phyloP scores from a whole-genome alignment of 352 stramenopile species.

The Globisporangium radiosum region DNA sequence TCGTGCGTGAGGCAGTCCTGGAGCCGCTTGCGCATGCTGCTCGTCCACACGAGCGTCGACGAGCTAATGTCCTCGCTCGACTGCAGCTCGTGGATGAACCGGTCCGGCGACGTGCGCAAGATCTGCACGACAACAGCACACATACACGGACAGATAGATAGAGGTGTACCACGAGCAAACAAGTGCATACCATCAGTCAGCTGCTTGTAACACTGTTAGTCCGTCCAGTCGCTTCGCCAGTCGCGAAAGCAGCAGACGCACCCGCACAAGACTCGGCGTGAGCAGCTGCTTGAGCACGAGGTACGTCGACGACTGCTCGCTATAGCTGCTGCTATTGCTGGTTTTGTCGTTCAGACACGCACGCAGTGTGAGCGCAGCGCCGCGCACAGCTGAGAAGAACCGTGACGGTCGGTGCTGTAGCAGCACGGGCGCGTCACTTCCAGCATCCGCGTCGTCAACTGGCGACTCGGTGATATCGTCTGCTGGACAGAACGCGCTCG shows the following conservation, averaged over 20 bases:
- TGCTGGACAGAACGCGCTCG: conserved; percentile 50
- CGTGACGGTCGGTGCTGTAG: conserved; percentile 25
- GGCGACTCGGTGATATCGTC: conserved; percentile 28
- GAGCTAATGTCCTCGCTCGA: conserved; percentile 53
- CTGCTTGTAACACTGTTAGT: too few species aligned
- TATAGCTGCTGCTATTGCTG: conserved; percentile 4
- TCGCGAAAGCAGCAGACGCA: conserved; percentile 14
- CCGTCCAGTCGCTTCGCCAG: too few species aligned
- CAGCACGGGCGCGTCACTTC: conserved; percentile 12
- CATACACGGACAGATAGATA: background rate
- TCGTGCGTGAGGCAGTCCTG: conserved; percentile 45
- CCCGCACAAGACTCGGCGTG: conserved; percentile 71
- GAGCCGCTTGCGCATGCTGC: conserved; percentile 56
- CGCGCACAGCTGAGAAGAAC: conserved; percentile 48
- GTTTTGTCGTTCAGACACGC: conserved; percentile 47
- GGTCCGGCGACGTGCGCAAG: conserved; percentile 42
- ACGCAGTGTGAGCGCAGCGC: conserved; percentile 47
- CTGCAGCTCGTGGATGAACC: conserved; percentile 59
- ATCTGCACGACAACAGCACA: conserved; percentile 24
- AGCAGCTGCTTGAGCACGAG: conserved; percentile 74
- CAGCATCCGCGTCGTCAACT: conserved; percentile 19
- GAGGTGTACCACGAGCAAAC: background rate
- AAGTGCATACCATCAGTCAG: background rate
- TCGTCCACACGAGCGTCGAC: conserved; percentile 70
- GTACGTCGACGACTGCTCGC: conserved; percentile 20